Evolutionary conservation across 352 stramenopile genomes (phyloP).

Genomic region (Pythium grandisporangium): DNA sequence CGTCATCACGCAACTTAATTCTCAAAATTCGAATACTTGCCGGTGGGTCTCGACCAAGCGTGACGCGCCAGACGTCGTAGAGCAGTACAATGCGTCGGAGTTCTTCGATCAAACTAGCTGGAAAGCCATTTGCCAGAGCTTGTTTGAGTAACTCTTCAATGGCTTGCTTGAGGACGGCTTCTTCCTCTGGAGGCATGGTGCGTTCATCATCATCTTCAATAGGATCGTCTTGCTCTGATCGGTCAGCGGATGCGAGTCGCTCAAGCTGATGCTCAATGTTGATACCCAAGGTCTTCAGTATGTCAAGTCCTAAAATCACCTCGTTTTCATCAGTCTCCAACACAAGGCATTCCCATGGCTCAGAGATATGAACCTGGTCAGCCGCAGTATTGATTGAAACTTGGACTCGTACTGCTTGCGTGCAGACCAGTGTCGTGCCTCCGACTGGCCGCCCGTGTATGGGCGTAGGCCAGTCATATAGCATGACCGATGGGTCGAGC

Average conservation of each 20-base stretch:
- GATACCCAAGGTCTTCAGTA: constrained; percentile 1
- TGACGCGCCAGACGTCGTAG: constrained; percentile 4
- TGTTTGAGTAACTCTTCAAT: not conserved
- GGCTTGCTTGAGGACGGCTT: not conserved
- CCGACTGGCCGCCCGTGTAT: not conserved
- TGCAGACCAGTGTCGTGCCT: not conserved
- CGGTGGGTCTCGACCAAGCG: constrained; percentile 1
- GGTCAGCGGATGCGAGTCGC: constrained; percentile 1
- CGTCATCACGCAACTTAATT: not conserved
- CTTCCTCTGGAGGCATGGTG: not conserved
- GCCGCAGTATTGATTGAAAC: not conserved
- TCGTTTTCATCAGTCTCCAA: not conserved
- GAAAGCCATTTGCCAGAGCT: constrained; percentile 1
- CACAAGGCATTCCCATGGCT: constrained; percentile 1
- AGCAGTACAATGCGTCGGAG: not conserved
- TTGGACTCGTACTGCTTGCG: not conserved
- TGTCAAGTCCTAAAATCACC: not conserved
- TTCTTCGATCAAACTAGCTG: not conserved
- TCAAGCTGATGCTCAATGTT: constrained; percentile 5
- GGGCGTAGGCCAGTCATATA: not conserved
- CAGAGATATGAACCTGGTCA: not conserved
- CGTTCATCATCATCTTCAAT: constrained; percentile 1
- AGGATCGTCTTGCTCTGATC: not conserved
- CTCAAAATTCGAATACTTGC: constrained; percentile 1
- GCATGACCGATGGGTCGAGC: not conserved